Conservation (phyloP, 2,329 filamentous ascomycete genomes). For the Helminthosporium solani region DNA sequence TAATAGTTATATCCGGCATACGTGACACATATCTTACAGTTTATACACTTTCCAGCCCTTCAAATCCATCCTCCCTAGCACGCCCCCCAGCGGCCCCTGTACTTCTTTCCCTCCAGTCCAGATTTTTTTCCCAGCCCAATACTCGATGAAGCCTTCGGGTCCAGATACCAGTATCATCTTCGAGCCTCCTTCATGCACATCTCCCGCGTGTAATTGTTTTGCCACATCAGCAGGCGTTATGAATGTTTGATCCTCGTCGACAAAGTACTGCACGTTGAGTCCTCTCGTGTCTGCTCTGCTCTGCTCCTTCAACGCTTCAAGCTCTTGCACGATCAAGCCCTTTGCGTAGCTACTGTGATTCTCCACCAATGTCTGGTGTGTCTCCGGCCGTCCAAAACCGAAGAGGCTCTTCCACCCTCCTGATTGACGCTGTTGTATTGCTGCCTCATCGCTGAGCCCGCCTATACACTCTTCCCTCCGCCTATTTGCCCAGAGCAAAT, state of each 20-base stretch:
- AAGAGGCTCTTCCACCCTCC: constrained; percentile 34
- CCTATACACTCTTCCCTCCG: constrained; percentile 64
- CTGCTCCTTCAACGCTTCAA: constrained; percentile 60
- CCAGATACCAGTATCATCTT: constrained; percentile 83
- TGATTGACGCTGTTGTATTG: constrained; percentile 10
- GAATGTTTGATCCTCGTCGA: constrained; percentile 74
- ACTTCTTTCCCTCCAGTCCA: constrained; percentile 72
- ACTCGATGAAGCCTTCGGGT: constrained; percentile 82
- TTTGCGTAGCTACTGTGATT: constrained; percentile 13
- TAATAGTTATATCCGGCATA: no score
- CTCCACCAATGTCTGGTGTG: constrained; percentile 7
- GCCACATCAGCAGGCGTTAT: constrained; percentile 53
- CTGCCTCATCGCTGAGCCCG: constrained; percentile 53
- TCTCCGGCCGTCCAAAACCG: constrained; percentile 12
- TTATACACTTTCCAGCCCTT: constrained; percentile 61
- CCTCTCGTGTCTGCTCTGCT: constrained; percentile 19
- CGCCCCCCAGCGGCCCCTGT: constrained; percentile 72
- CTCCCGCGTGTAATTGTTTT: constrained; percentile 20
- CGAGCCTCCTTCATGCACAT: constrained; percentile 46
- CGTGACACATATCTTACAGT: constrained; percentile 49
- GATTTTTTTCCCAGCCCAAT: constrained; percentile 76
- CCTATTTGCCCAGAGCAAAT: constrained; percentile 82
- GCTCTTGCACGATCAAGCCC: constrained; percentile 60
- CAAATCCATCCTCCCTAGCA: constrained; percentile 62
- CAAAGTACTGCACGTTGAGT: constrained; percentile 67